Conservation (phyloP, 1,284 basidiomycete genomes). For the Cryptococcus hybrid region DNA sequence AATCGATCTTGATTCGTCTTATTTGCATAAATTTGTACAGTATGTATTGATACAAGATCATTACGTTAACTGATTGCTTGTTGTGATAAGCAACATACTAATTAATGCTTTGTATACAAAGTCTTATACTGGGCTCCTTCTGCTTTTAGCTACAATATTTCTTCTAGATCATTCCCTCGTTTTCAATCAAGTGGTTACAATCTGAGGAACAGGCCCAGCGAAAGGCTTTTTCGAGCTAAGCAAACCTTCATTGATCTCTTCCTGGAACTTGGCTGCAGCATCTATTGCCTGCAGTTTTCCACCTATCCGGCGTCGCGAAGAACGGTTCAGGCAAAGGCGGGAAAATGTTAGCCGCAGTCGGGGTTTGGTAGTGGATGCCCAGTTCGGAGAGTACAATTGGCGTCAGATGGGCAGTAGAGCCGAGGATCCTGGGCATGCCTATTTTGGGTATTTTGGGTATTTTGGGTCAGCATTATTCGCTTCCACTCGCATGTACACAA, state of each 20-base stretch:
- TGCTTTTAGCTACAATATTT: no score
- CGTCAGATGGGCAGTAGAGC: constrained; percentile 16
- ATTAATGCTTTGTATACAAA: no score
- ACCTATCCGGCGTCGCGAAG: constrained; percentile 14
- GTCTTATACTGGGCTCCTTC: no score
- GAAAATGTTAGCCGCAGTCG: constrained; percentile 2
- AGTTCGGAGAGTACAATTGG: constrained; percentile 14
- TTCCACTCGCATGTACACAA: not conserved
- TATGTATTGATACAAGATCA: no score
- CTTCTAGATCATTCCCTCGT: no score
- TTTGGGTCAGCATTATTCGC: not conserved
- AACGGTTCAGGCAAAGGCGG: constrained; percentile 21
- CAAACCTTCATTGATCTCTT: not conserved
- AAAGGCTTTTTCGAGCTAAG: no score
- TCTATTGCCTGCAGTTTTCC: constrained; percentile 9
- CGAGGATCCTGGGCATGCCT: constrained; percentile 25
- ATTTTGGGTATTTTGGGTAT: constrained; percentile 3
- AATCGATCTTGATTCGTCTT: no score
- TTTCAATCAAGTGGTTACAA: no score
- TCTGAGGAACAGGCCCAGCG: no score
- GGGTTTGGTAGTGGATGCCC: constrained; percentile 2
- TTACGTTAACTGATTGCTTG: no score
- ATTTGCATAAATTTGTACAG: no score
- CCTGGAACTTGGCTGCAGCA: constrained; percentile 4
- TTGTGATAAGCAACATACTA: no score